These are phyloP conservation scores for Microthlaspi erraticum DNA, from an alignment of 345 rosid genomes.

Conservation along the genomic window DNA sequence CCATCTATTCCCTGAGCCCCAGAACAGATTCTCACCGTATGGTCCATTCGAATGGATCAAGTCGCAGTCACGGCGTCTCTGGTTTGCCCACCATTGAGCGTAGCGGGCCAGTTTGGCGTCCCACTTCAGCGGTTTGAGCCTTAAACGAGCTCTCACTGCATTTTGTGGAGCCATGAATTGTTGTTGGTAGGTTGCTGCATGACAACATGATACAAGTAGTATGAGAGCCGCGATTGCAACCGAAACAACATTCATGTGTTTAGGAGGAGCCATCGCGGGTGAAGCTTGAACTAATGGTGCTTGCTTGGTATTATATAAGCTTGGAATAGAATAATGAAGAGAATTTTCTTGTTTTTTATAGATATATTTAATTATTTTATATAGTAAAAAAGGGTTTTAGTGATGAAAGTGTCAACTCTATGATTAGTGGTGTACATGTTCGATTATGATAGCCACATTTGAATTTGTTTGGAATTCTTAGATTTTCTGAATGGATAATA, in stretches of 20 bases:
- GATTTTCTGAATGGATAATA: constrained; percentile 33
- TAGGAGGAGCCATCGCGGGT: constrained; percentile 35
- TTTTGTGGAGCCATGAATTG: constrained; percentile 76
- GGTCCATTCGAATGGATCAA: constrained; percentile 83
- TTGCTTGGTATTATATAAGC: constrained; percentile 27
- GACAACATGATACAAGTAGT: constrained; percentile 25
- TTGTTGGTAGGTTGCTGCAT: constrained; percentile 36
- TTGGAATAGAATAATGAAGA: constrained; percentile 10
- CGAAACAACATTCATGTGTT: constrained; percentile 28
- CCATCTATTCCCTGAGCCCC: constrained; percentile 90
- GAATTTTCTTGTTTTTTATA: constrained; percentile 1
- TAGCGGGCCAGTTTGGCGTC: constrained; percentile 56
- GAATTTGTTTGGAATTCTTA: constrained; percentile 37
- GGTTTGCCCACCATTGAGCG: constrained; percentile 66
- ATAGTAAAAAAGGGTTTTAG: neutral
- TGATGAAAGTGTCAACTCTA: constrained; percentile 41
- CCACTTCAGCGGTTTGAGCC: constrained; percentile 66
- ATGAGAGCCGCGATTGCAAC: constrained; percentile 32
- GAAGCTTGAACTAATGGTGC: constrained; percentile 27
- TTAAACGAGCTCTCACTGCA: constrained; percentile 56
- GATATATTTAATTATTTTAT: neutral
- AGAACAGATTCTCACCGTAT: constrained; percentile 89
- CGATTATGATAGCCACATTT: constrained; percentile 61
- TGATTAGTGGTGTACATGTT: constrained; percentile 54
- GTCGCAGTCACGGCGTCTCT: constrained; percentile 68